Conservation (phyloP, 106 monocot species). For the Acorus gramineus region DNA sequence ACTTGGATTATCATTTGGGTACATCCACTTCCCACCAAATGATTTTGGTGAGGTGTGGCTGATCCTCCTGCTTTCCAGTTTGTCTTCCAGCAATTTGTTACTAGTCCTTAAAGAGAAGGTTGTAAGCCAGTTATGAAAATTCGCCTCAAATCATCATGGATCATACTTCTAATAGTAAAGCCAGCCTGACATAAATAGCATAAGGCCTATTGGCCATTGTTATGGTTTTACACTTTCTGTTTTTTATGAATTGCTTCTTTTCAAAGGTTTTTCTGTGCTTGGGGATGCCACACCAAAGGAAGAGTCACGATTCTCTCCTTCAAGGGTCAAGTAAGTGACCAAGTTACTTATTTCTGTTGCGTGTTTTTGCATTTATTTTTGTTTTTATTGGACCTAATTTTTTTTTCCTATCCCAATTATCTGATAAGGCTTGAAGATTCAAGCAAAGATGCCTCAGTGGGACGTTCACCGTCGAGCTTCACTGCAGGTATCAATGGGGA, state of each 20-base stretch:
- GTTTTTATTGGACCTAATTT: not conserved
- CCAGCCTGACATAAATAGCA: not conserved
- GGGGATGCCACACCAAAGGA: constrained; percentile 67
- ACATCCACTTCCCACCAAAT: no score
- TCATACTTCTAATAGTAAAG: no score
- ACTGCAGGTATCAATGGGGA: constrained; percentile 28
- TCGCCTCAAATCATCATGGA: no score
- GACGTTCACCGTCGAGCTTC: constrained; percentile 54
- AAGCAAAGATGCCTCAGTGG: constrained; percentile 45
- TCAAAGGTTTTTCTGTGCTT: constrained; percentile 49
- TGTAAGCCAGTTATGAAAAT: no score
- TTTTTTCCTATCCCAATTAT: constrained; percentile 12
- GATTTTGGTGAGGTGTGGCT: no score
- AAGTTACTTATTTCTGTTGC: not conserved
- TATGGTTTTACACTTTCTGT: not conserved
- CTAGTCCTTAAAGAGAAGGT: no score
- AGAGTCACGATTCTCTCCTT: constrained; percentile 89
- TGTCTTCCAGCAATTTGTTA: no score
- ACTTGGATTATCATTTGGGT: no score
- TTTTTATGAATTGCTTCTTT: not conserved
- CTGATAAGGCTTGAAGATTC: constrained; percentile 59
- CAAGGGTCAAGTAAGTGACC: constrained; percentile 76
- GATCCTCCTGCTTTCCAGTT: no score
- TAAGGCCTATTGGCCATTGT: not conserved
- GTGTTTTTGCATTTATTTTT: not conserved